Evolutionary conservation across 441 rosid genomes (phyloP).

Genomic region (Erodium texanum): DNA sequence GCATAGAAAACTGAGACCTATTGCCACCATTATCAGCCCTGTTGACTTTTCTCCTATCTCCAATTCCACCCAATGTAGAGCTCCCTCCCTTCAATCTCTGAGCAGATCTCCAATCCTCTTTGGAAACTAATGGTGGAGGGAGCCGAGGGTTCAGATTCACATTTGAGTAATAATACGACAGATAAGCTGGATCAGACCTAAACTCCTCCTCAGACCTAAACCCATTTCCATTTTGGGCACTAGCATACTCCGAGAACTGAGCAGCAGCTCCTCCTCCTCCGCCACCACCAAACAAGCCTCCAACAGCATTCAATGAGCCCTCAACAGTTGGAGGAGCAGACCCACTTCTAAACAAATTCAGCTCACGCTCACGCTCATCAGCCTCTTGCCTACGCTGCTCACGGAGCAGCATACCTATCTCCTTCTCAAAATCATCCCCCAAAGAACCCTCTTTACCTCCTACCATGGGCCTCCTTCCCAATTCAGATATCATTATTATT

Average conservation of each 20-base stretch:
- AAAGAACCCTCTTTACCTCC: conserved; percentile 64
- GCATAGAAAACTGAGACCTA: conserved; percentile 65
- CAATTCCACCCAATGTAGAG: conserved; percentile 55
- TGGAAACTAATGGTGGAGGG: conserved; percentile 84
- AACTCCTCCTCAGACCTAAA: conserved; percentile 55
- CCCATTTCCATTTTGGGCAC: conserved; percentile 39
- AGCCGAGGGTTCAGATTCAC: conserved; percentile 90
- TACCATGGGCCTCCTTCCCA: conserved; percentile 60
- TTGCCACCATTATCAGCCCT: conserved; percentile 37
- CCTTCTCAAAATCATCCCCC: conserved; percentile 68
- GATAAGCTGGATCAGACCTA: conserved; percentile 87
- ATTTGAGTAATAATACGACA: conserved; percentile 68
- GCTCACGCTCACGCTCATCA: conserved; percentile 67
- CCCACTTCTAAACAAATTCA: conserved; percentile 77
- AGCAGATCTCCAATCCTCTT: conserved; percentile 76
- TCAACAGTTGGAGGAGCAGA: conserved; percentile 97
- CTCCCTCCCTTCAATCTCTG: conserved; percentile 73
- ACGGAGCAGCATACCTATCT: conserved; percentile 54
- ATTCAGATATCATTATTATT: conserved; percentile 53
- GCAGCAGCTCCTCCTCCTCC: conserved; percentile 31
- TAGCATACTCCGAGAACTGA: conserved; percentile 37
- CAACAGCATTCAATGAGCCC: conserved; percentile 70
- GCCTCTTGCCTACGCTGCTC: conserved; percentile 69
- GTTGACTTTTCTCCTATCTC: conserved; percentile 63
- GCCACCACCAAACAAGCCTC: conserved; percentile 51